Conservation (phyloP, 495 filamentous ascomycete species). For the Annulohypoxylon nitens region DNA sequence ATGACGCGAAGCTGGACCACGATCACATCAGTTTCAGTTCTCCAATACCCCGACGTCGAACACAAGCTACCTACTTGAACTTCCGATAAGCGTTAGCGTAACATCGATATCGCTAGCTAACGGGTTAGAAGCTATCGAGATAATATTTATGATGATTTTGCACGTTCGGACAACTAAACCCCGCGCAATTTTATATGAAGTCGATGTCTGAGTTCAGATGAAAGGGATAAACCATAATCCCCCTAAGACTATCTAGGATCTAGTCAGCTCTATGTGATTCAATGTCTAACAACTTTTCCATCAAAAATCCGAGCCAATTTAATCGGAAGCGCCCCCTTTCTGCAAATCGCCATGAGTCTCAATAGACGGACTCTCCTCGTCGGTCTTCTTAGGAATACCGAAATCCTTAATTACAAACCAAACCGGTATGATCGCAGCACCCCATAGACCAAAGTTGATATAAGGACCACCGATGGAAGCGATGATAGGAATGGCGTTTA, state of each 20-base stretch:
- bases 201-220: neutral
- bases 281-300: neutral
- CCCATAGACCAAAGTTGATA: conserved; percentile 74
- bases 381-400: conserved; percentile 47
- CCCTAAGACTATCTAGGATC: neutral
- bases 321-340: conserved; percentile 19
- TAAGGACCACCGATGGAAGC: conserved; percentile 71
- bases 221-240: too few relatives aligned
- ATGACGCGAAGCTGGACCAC: conserved; percentile 33
- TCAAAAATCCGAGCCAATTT: neutral
- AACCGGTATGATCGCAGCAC: conserved; percentile 66
- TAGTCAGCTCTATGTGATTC: neutral
- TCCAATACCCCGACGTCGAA: neutral
- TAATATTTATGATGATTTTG: neutral
- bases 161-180: neutral
- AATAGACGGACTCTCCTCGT: conserved; percentile 14
- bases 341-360: conserved; percentile 17
- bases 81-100: neutral
- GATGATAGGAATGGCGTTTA: conserved; percentile 68
- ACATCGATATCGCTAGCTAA: neutral
- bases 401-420: conserved; percentile 70
- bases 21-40: conserved; percentile 40
- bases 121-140: neutral
- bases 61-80: conserved; percentile 13
- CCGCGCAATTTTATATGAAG: neutral